phyloP scores from a whole-genome alignment of 2,329 filamentous ascomycete genomes.

The Phialophora macrospora region DNA sequence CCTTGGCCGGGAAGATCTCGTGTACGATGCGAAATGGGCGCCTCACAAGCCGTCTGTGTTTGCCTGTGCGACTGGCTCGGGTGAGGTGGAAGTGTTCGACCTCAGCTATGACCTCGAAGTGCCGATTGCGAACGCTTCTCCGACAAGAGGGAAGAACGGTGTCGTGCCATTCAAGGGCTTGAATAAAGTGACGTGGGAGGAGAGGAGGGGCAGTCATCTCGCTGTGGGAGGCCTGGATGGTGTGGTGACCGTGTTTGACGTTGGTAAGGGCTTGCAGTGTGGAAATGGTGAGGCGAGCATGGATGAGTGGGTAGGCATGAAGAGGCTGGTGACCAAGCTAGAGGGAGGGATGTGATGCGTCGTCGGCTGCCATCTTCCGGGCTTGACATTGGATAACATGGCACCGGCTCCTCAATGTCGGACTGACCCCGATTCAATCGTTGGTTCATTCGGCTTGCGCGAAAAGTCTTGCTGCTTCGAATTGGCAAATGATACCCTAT shows the following conservation, averaged over 20 bases:
- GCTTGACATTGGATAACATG: slow-evolving; percentile 1
- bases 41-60: slow-evolving; percentile 94
- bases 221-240: slow-evolving; percentile 93
- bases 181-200: slow-evolving; percentile 95
- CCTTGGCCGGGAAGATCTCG: slow-evolving; percentile 90
- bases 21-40: slow-evolving; percentile 96
- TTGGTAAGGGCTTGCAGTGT: slow-evolving; percentile 71
- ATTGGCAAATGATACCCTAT: slow-evolving; percentile 22
- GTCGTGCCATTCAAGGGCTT: slow-evolving; percentile 80
- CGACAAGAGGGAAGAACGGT: slow-evolving; percentile 65
- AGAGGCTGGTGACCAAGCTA: slow-evolving; percentile 79
- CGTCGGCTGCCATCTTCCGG: neutral
- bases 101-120: slow-evolving; percentile 91
- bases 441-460: neutral
- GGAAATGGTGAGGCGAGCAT: slow-evolving; percentile 81
- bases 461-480: slow-evolving; percentile 1
- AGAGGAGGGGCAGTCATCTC: slow-evolving; percentile 80
- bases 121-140: slow-evolving; percentile 78
- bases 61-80: slow-evolving; percentile 89
- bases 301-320: slow-evolving; percentile 92
- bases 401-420: neutral
- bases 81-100: slow-evolving; percentile 93
- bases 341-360: slow-evolving; percentile 55
- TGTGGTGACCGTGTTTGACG: slow-evolving; percentile 89
- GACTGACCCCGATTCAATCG: neutral